Base-by-base conservation (phyloP, 108 stramenopile genomes). In the Schizochytrium sp. region DNA sequence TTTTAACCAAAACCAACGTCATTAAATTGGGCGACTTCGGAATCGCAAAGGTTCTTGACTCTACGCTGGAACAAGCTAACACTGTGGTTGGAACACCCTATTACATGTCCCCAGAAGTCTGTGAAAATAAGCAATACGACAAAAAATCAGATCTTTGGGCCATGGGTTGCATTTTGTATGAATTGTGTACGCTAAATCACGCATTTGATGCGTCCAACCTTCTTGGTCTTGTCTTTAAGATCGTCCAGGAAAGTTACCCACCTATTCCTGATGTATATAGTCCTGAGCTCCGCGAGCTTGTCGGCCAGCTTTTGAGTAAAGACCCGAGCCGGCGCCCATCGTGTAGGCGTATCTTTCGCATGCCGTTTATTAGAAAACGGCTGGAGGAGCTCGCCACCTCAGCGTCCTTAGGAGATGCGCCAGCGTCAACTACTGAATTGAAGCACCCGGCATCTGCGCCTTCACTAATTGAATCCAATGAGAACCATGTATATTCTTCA, bases 71-170 rank as follows among this genome's bases (percentile, higher is more conserved):
- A 56, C 61, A 91, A 46, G 93, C 93, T 15, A 57, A 87, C 55
- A 93, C 93, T 42, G 91, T 87, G 46, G 89, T 92, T 40, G 93
- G 93, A 0, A 93, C 93, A 4, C 93, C 93, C 10, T 93, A 91
- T 88, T 93, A 91, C 89, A 90, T 93, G 59, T 61, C 58, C 40
- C 89, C 89, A 3, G 89, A 89, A 47, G 44, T 89, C 3, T 89
- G 89, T 56, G 53, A 57, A 38, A 88, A 89, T 10, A 42, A 87
- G 17, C 46, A 38, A 44, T 89, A 89, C 83, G 44, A 87, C 46
- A 72, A 89, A 38, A 89, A 89, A 89, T 87, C 73, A 5, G 73
- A 87, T 57, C 10, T 89, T 10, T 89, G 89, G 89, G 89, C 89
- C 12, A 58, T 89, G 56, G 89, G 89, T 44, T 89, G 89, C 46